A percentile compares a stretch with the other conserved stretches of the same genome.
Evolutionary conservation across 106 monocot genomes (phyloP).

Genomic region (Acanthochlamys bracteata): DNA sequence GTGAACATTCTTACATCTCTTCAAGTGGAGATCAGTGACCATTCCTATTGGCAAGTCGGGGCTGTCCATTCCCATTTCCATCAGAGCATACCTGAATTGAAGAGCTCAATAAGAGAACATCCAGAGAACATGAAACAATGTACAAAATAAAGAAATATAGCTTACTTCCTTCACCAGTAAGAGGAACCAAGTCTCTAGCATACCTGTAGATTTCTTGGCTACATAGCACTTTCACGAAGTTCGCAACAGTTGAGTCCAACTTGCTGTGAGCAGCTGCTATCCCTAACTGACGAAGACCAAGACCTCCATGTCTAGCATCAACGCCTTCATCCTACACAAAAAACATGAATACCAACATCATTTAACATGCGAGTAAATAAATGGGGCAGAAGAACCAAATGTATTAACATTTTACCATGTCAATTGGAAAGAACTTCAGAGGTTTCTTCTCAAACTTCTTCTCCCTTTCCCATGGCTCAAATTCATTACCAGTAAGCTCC

Average conservation of each 20-base stretch:
- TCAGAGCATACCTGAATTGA: conserved; percentile 49
- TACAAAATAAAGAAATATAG: too few relatives aligned
- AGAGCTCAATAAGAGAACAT: neutral
- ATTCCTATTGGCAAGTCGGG: conserved; percentile 58
- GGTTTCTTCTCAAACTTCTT: conserved; percentile 61
- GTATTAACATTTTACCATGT: conserved; percentile 40
- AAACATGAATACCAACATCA: neutral
- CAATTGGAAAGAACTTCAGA: conserved; percentile 62
- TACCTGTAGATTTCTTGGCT: conserved; percentile 71
- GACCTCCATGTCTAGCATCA: conserved; percentile 54
- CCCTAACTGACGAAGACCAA: conserved; percentile 44
- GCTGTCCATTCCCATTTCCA: conserved; percentile 50
- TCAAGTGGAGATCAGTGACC: conserved; percentile 45
- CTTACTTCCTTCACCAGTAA: too few relatives aligned
- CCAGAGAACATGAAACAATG: too few relatives aligned
- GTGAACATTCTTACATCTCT: conserved; percentile 32
- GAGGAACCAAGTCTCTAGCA: neutral
- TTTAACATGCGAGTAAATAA: neutral
- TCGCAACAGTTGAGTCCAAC: conserved; percentile 43
- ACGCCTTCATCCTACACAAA: conserved; percentile 45
- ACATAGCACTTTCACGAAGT: conserved; percentile 62
- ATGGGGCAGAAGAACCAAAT: neutral
- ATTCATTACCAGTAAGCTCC: conserved; percentile 53
- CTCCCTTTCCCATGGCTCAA: conserved; percentile 68
- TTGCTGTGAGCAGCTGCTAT: conserved; percentile 48